Percentiles rank a stretch among this genome's conserved stretches.
Evolutionary conservation across 176 grass and related monocot species (phyloP).

Genomic region (sorghum (Sorghum bicolor)): Sorghum_bicolor_NCBIv3 NC_012871.2:75944001-75944500

Average conservation of each 20-base stretch:
- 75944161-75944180: neutral
- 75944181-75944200: neutral
- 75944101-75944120: neutral
- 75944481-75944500: slow-evolving; percentile 49
- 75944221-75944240: neutral
- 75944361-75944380: slow-evolving; percentile 46
- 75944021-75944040: slow-evolving; percentile 24
- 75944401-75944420: slow-evolving; percentile 64
- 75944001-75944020: neutral
- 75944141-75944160: neutral
- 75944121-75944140: neutral
- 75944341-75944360: slow-evolving; percentile 39
- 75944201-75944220: neutral
- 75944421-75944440: slow-evolving; percentile 38
- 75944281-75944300: slow-evolving; percentile 36
- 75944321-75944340: slow-evolving; percentile 17
- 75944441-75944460: slow-evolving; percentile 57
- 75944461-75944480: slow-evolving; percentile 33
- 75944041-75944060: slow-evolving; percentile 8
- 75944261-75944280: slow-evolving; percentile 59
- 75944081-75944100: slow-evolving; percentile 4
- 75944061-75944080: slow-evolving; percentile 11
- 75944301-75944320: slow-evolving; percentile 33
- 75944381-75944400: slow-evolving; percentile 48
- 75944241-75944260: slow-evolving; percentile 16